phyloP scores from a whole-genome alignment of 805 yeast species.

The Yarrowia bubula region DNA sequence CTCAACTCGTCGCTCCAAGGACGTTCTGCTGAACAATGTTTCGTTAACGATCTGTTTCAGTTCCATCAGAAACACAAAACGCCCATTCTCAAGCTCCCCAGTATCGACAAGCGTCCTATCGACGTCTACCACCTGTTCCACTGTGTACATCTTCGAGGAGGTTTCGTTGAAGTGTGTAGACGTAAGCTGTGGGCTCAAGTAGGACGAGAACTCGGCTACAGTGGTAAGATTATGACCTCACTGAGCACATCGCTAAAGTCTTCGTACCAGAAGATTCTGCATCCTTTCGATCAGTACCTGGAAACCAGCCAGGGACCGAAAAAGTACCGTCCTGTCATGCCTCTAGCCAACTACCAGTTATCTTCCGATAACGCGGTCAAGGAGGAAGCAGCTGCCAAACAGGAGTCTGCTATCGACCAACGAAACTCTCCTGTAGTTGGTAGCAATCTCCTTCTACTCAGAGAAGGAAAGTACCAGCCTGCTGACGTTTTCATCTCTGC shows the following conservation, averaged over 20 bases:
- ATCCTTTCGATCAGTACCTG: slow-evolving; percentile 33
- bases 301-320: not conserved
- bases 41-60: slow-evolving; percentile 48
- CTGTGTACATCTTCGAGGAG: slow-evolving; percentile 64
- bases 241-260: slow-evolving; percentile 63
- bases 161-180: slow-evolving; percentile 59
- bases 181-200: slow-evolving; percentile 79
- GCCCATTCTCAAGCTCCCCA: slow-evolving; percentile 50
- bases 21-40: slow-evolving; percentile 47
- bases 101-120: slow-evolving; percentile 62
- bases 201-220: slow-evolving; percentile 75
- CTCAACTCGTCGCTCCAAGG: slow-evolving; percentile 45
- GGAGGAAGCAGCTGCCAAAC: not conserved
- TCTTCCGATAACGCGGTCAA: not conserved
- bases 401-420: not conserved
- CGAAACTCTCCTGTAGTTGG: slow-evolving; percentile 4
- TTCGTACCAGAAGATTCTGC: slow-evolving; percentile 51
- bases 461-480: slow-evolving; percentile 16
- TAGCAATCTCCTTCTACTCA: not conserved
- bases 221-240: slow-evolving; percentile 69
- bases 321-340: slow-evolving; percentile 22
- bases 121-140: slow-evolving; percentile 61
- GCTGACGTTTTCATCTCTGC: not conserved
- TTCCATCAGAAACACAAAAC: slow-evolving; percentile 44
- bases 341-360: slow-evolving; percentile 13